These are phyloP conservation scores for Rubus idaeus DNA, from an alignment of 306 rosid species.

Conservation along the genomic window DNA sequence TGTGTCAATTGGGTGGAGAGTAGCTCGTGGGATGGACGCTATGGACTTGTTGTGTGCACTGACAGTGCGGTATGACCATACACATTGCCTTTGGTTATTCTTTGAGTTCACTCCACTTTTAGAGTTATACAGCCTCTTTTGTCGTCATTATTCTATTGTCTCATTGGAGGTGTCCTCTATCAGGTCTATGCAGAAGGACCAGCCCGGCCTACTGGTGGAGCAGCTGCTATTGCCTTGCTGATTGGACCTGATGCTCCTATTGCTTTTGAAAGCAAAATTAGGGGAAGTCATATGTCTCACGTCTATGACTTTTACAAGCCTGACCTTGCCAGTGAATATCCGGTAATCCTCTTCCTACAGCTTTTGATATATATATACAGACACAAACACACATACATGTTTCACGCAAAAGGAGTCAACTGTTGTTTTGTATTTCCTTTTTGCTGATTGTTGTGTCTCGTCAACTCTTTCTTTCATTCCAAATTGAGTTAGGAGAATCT, in stretches of 20 bases:
- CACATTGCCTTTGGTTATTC: constrained; percentile 18
- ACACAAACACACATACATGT: background rate
- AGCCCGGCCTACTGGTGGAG: constrained; percentile 99
- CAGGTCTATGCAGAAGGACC: constrained; percentile 99
- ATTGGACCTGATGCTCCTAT: constrained; percentile 95
- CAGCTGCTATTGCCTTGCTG: constrained; percentile 95
- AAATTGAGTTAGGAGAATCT: background rate
- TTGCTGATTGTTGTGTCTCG: constrained; percentile 1
- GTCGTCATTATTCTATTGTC: constrained; percentile 5
- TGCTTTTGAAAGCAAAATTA: constrained; percentile 89
- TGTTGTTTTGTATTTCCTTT: background rate
- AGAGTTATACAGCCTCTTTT: background rate
- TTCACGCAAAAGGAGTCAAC: background rate
- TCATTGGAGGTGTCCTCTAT: constrained; percentile 29
- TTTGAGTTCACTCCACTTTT: background rate
- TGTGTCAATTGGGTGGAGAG: constrained; percentile 99
- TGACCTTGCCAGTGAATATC: constrained; percentile 96
- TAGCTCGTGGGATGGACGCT: constrained; percentile 98
- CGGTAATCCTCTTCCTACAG: constrained; percentile 47
- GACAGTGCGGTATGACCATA: constrained; percentile 82
- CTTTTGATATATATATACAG: background rate
- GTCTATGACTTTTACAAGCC: constrained; percentile 98
- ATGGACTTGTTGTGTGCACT: constrained; percentile 96
- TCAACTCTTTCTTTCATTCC: background rate
- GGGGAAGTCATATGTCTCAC: constrained; percentile 94